Percentiles rank a stretch among this genome's conserved stretches.
Conservation (phyloP, 2,329 filamentous ascomycete species). For the Trichophyton equinum region DNA sequence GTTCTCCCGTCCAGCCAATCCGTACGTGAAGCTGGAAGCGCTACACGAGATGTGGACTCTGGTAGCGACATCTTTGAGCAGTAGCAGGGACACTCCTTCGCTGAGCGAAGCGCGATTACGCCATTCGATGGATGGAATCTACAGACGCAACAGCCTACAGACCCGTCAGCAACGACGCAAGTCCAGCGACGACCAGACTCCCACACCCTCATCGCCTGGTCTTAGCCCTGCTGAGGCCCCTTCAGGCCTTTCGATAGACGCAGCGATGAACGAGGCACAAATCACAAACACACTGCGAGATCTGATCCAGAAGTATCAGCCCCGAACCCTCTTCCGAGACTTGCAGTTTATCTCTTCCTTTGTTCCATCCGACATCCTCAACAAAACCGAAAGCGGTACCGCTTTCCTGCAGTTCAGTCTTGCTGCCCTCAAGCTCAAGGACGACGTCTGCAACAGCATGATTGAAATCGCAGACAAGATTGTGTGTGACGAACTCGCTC, state of each 20-base stretch:
- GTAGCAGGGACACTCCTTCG: slow-evolving; percentile 14
- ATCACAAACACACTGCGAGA: slow-evolving; percentile 55
- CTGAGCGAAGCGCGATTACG: slow-evolving; percentile 19
- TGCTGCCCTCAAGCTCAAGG: slow-evolving; percentile 76
- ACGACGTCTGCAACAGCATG: slow-evolving; percentile 75
- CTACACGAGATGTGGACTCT: slow-evolving; percentile 73
- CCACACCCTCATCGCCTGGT: slow-evolving; percentile 11
- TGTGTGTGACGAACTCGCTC: slow-evolving; percentile 43
- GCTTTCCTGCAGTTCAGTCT: slow-evolving; percentile 85
- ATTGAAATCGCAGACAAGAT: slow-evolving; percentile 61
- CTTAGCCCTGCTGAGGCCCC: slow-evolving; percentile 16
- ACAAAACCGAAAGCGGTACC: slow-evolving; percentile 50
- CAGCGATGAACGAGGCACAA: slow-evolving; percentile 46
- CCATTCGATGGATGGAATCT: slow-evolving; percentile 22
- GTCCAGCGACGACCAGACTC: slow-evolving; percentile 7
- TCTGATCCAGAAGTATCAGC: slow-evolving; percentile 58
- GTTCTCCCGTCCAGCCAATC: slow-evolving; percentile 82
- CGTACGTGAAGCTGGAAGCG: slow-evolving; percentile 70
- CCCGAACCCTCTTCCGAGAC: slow-evolving; percentile 69
- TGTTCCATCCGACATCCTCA: slow-evolving; percentile 44
- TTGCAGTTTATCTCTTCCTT: slow-evolving; percentile 58
- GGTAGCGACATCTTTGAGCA: slow-evolving; percentile 56
- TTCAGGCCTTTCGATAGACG: slow-evolving; percentile 27
- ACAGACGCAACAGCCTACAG: slow-evolving; percentile 12
- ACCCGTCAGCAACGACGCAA: slow-evolving; percentile 8